phyloP scores from a whole-genome alignment of 371 early-diverging fungal species.

The Rhizopus arrhizus region DNA sequence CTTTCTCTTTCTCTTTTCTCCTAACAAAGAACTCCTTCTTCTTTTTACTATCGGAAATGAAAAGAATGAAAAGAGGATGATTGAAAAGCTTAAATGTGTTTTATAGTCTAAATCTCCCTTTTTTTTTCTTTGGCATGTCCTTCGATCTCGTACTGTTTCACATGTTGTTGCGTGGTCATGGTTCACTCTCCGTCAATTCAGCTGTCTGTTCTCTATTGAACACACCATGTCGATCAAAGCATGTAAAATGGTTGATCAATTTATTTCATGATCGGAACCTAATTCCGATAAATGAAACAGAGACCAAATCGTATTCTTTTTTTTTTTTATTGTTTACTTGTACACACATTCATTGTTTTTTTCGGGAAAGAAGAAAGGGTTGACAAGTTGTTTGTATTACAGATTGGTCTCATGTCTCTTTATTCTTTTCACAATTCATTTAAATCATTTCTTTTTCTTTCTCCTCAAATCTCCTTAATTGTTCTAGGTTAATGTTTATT shows the following conservation, averaged over 20 bases:
- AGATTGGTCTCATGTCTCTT: background rate
- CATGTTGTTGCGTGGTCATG: conserved; percentile 24
- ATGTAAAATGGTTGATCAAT: conserved; percentile 1
- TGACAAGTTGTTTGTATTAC: conserved; percentile 5
- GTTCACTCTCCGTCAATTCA: conserved; percentile 6
- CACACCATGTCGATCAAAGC: conserved; percentile 13
- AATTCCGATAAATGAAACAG: background rate
- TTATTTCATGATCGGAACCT: conserved; percentile 4
- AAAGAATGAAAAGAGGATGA: background rate
- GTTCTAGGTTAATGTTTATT: background rate
- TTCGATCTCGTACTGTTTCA: conserved; percentile 25
- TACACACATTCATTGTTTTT: background rate
- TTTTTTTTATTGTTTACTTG: background rate
- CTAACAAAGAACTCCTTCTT: background rate
- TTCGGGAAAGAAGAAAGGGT: background rate
- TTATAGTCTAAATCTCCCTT: background rate
- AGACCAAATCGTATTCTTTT: background rate
- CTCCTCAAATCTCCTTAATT: background rate
- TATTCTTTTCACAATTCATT: background rate
- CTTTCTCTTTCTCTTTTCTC: background rate
- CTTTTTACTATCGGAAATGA: conserved; percentile 6
- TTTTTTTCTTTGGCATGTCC: conserved; percentile 6
- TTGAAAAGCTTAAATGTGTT: conserved; percentile 1
- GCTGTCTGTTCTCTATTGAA: conserved; percentile 18
- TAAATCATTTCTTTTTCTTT: background rate